These are phyloP conservation scores for Magnaporthiopsis poae DNA, from an alignment of 2,329 filamentous ascomycete genomes.

Conservation along the genomic window DNA sequence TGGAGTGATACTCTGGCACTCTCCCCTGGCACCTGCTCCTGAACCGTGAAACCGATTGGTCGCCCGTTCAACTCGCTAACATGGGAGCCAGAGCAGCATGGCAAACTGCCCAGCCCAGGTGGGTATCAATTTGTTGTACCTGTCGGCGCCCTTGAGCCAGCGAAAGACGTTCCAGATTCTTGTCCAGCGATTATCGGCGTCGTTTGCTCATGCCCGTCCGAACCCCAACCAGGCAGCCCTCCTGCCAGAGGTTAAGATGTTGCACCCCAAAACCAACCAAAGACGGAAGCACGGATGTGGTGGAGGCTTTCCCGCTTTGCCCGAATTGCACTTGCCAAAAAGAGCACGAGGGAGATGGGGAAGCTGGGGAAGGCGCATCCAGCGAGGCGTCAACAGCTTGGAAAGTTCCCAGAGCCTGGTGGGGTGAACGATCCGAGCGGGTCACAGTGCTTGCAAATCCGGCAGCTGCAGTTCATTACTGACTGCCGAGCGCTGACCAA, in stretches of 20 bases:
- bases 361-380: too few relatives aligned
- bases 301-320: neutral
- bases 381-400: neutral
- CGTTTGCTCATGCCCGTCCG: neutral
- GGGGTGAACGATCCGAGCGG: neutral
- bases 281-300: neutral
- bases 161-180: too few relatives aligned
- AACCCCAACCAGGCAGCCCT: neutral
- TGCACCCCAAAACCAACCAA: neutral
- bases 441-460: neutral
- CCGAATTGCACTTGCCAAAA: neutral
- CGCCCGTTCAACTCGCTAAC: too few relatives aligned
- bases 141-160: too few relatives aligned
- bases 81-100: too few relatives aligned
- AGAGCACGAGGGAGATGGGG: neutral
- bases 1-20: neutral
- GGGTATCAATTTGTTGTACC: too few relatives aligned
- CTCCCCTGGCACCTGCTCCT: too few relatives aligned
- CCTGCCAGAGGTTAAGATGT: too few relatives aligned
- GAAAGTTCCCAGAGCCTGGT: neutral
- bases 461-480: neutral
- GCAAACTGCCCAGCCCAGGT: too few relatives aligned
- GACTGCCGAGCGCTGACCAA: neutral
- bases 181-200: neutral
- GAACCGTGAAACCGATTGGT: neutral